These are phyloP conservation scores for Tulasnella sp. DNA, from an alignment of 768 basidiomycete genomes.

Conservation along the genomic window DNA sequence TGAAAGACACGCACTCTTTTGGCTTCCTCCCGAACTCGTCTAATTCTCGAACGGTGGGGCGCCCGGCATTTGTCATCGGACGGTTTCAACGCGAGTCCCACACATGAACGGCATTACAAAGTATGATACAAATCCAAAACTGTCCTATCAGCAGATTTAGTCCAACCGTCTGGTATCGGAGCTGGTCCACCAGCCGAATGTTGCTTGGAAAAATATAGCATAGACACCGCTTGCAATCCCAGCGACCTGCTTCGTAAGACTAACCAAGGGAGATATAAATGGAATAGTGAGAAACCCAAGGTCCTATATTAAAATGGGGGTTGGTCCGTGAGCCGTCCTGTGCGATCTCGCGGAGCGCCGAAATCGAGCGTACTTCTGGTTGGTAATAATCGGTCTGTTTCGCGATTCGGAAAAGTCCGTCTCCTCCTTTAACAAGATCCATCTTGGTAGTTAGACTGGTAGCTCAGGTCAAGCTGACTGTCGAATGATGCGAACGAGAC, in stretches of 20 bases:
- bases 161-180: no score
- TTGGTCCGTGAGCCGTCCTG: not conserved
- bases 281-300: conserved; percentile 10
- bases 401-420: conserved; percentile 25
- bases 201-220: conserved; percentile 11
- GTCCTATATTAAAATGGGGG: conserved; percentile 1
- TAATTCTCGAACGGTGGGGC: no score
- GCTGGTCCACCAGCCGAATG: no score
- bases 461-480: not conserved
- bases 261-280: not conserved
- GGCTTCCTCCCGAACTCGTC: no score
- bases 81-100: no score
- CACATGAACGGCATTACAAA: no score
- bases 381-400: conserved; percentile 32
- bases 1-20: no score
- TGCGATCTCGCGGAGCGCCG: not conserved
- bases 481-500: not conserved
- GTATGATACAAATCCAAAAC: no score
- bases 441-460: conserved; percentile 14
- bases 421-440: not conserved
- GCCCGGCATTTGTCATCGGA: no score
- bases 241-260: not conserved
- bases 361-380: conserved; percentile 22
- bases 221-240: not conserved
- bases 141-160: no score